Conservation (phyloP, 176 grass and related monocot species). For the Bolboschoenus planiculmis region DNA sequence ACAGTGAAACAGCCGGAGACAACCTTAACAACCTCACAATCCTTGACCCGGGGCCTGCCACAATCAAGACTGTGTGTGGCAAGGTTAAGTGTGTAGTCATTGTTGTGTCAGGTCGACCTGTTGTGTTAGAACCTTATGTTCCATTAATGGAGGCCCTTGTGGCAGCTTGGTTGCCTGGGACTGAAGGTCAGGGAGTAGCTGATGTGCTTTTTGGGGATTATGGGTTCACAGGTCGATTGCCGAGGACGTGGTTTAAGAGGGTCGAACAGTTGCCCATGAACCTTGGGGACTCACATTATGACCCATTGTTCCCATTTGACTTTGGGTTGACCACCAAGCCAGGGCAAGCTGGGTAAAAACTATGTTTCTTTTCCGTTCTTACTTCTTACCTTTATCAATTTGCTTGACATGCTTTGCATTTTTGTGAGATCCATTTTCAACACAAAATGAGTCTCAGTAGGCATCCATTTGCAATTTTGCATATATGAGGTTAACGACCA, state of each 20-base stretch:
- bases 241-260: slow-evolving; percentile 73
- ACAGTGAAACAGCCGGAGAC: slow-evolving; percentile 71
- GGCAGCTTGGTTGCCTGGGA: slow-evolving; percentile 89
- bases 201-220: slow-evolving; percentile 91
- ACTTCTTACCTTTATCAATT: not conserved
- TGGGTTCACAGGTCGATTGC: slow-evolving; percentile 65
- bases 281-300: slow-evolving; percentile 61
- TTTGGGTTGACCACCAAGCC: slow-evolving; percentile 66
- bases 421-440: not conserved
- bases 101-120: slow-evolving; percentile 69
- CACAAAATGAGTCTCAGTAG: not conserved
- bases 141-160: slow-evolving; percentile 75
- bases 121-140: slow-evolving; percentile 75
- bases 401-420: not conserved
- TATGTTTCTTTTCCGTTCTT: not conserved
- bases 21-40: slow-evolving; percentile 56
- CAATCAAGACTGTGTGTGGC: slow-evolving; percentile 61
- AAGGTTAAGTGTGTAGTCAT: slow-evolving; percentile 67
- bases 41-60: slow-evolving; percentile 71
- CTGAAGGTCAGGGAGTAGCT: slow-evolving; percentile 73
- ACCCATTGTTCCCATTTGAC: slow-evolving; percentile 78
- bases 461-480: not conserved
- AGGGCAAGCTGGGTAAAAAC: slow-evolving; percentile 44
- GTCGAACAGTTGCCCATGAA: slow-evolving; percentile 90
- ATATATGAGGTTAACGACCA: not conserved